phyloP scores from a whole-genome alignment of 75 land plant species.

The Pseudotsuga menziesii region DNA sequence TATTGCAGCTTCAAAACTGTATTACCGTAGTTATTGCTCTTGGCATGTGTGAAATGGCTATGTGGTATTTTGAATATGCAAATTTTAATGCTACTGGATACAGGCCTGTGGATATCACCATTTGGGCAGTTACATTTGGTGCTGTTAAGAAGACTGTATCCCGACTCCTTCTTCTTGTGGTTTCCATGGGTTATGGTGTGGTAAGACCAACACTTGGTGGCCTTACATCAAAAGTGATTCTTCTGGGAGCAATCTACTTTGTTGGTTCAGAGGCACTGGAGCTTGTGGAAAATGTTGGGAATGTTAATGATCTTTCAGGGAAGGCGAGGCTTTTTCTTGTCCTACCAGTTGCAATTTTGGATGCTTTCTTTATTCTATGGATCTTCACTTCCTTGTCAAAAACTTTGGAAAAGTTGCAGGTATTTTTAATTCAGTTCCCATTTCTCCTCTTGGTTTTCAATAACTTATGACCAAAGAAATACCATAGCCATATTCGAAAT shows the following conservation, averaged over 20 bases:
- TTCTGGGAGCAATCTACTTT: constrained; percentile 33
- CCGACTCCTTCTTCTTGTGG: constrained; percentile 39
- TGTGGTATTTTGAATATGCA: constrained; percentile 51
- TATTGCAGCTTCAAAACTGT: constrained; percentile 40
- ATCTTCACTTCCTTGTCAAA: constrained; percentile 43
- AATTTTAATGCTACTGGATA: constrained; percentile 45
- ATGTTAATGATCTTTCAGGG: constrained; percentile 36
- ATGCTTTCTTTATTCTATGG: constrained; percentile 48
- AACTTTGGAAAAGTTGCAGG: constrained; percentile 50
- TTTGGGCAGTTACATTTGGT: constrained; percentile 53
- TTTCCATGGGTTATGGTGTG: constrained; percentile 59
- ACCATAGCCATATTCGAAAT: background rate
- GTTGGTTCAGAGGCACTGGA: constrained; percentile 42
- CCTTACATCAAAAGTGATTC: constrained; percentile 23
- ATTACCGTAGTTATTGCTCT: constrained; percentile 44
- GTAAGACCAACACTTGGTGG: constrained; percentile 44
- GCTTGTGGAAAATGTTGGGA: constrained; percentile 40
- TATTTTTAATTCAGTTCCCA: constrained; percentile 4
- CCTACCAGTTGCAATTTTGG: constrained; percentile 43
- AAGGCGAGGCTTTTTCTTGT: constrained; percentile 37
- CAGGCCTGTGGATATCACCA: constrained; percentile 40
- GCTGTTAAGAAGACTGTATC: constrained; percentile 50
- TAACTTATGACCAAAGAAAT: background rate
- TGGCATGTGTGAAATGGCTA: constrained; percentile 51
- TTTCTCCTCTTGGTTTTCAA: background rate